Evolutionary conservation across 306 rosid genomes (phyloP), one percentile per base, ranked within the genome.

Genomic region (Corylus avellana): DNA sequence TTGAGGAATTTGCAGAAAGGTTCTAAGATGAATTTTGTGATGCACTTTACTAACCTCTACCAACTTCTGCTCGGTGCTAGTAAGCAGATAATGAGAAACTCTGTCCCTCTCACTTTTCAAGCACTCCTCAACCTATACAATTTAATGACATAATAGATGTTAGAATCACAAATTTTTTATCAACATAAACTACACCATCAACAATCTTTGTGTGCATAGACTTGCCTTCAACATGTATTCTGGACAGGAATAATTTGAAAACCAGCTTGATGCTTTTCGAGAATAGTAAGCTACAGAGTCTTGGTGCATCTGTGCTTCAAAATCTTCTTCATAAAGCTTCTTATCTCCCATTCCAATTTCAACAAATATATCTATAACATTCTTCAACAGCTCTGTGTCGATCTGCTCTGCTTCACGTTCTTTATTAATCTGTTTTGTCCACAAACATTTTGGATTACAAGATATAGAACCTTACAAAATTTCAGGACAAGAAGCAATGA

Each of bases 361-460:
- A 56, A 90, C 93, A 86, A 86, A 91, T 80, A 91, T 89, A 77
- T 82, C 92, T 44, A 90, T 62, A 56, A 89, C 87, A 73, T 89
- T 89, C 84, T 92, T 93, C 79, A 91, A 71, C 66, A 93, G 81
- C 0, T 92, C 91, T 84, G 86, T 78, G 51, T 93, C 97, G 84
- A 92, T 90, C 77, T 90, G 95, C 85, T 91, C 96, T 42, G 97
- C 95, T 54, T 93, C 97, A 0, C 98, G 95, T 77, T 93, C 98
- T 78, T 87, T 90, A 75, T 93, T 78, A 72, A 93, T 87, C 97
- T 93, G 85, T 53, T 53, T 18, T 16, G 27, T 70, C 47, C 61
- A 77, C 58, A 75, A 77, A 37, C 37, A 74, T 25, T 77, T 56
- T 47, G 22, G 48, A 35, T 6, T 46, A 62, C 58, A 77, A 29